Conservation (phyloP, 2,329 filamentous ascomycete species). For the Apiospora rasikravindrae region DNA sequence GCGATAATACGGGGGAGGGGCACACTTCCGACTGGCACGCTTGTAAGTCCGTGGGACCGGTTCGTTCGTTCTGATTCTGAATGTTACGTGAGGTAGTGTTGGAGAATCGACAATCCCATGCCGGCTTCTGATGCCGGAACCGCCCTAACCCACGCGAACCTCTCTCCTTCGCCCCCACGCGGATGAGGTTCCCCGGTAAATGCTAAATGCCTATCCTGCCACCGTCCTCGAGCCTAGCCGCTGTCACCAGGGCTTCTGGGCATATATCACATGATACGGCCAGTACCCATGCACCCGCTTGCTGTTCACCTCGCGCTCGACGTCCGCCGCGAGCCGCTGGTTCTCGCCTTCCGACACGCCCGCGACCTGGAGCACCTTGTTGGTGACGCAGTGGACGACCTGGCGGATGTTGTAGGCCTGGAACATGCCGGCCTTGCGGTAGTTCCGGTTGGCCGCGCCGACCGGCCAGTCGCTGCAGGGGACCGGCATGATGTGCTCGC, state of each 20-base stretch:
- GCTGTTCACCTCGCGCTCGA: not conserved
- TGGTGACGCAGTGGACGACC: constrained; percentile 14
- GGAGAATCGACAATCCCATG: not conserved
- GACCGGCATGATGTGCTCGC: not conserved
- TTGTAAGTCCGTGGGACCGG: not conserved
- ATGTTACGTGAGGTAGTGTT: not conserved
- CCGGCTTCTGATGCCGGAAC: not conserved
- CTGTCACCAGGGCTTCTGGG: constrained; percentile 9
- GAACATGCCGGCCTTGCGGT: not conserved
- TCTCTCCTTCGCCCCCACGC: not conserved
- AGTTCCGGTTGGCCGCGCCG: not conserved
- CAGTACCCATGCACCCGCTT: not conserved
- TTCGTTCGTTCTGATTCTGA: not conserved
- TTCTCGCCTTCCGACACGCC: not conserved
- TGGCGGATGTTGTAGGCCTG: not conserved
- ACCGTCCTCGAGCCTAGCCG: no score
- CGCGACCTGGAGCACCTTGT: not conserved
- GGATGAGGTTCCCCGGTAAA: not conserved
- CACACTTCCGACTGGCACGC: not conserved
- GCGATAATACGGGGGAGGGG: not conserved
- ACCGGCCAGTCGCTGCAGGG: constrained; percentile 17
- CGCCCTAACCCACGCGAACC: not conserved
- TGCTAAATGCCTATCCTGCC: not conserved
- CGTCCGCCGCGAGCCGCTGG: not conserved
- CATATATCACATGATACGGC: not conserved